phyloP scores from a whole-genome alignment of 2,329 filamentous ascomycete species.

The Dactylonectria estremocensis region DNA sequence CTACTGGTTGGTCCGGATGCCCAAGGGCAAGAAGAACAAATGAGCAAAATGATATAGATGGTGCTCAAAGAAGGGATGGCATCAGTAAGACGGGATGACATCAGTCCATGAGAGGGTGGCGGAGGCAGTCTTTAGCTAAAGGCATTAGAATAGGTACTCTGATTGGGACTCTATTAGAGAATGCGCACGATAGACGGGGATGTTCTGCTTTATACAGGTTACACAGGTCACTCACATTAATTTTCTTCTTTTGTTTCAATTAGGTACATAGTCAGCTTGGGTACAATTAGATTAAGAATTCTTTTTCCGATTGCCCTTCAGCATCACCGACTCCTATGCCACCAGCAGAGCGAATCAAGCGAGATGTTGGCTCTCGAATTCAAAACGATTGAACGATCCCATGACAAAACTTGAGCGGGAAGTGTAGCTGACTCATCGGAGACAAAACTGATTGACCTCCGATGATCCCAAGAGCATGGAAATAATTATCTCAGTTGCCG shows the following conservation, averaged over 20 bases:
- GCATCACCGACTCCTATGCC: too few relatives aligned
- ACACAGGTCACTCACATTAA: not conserved
- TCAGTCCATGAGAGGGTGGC: too few relatives aligned
- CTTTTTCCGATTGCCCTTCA: not conserved
- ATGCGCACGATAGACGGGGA: not conserved
- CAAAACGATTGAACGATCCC: too few relatives aligned
- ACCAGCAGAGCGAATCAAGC: too few relatives aligned
- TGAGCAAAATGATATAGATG: slow-evolving; percentile 11
- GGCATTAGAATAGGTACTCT: not conserved
- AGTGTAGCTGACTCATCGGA: too few relatives aligned
- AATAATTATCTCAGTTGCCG: not conserved
- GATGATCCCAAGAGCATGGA: not conserved
- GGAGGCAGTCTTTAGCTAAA: not conserved
- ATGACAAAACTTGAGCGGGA: too few relatives aligned
- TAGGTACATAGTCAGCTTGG: not conserved
- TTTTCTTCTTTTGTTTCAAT: not conserved
- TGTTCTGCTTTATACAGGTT: not conserved
- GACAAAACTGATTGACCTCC: too few relatives aligned
- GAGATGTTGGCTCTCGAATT: too few relatives aligned
- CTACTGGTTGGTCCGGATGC: slow-evolving; percentile 64
- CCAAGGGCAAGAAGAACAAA: slow-evolving; percentile 52
- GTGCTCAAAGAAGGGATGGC: too few relatives aligned
- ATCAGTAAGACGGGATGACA: not conserved
- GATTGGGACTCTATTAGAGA: not conserved
- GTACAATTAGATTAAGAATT: not conserved